Conservation (phyloP, 352 stramenopile species). For the Pythium vanterpoolii region DNA sequence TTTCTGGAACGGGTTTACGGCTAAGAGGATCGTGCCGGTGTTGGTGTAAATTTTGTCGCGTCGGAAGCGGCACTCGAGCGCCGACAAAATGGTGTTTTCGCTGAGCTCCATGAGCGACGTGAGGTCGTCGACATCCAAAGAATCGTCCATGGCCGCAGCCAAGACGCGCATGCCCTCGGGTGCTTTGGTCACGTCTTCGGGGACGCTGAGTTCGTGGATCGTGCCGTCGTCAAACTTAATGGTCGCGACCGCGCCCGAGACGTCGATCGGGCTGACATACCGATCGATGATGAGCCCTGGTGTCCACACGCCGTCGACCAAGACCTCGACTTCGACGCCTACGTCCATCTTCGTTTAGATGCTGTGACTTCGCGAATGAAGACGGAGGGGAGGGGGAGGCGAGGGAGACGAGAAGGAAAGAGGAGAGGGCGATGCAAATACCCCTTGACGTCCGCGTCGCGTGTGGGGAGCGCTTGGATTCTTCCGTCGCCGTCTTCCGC, state of each 20-base stretch:
- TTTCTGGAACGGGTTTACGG: conserved; percentile 84
- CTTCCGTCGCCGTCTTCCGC: conserved; percentile 9
- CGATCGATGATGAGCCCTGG: conserved; percentile 57
- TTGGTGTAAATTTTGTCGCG: conserved; percentile 86
- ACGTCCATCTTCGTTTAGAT: conserved; percentile 43
- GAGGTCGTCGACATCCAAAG: conserved; percentile 77
- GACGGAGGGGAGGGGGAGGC: neutral
- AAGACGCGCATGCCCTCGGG: conserved; percentile 31
- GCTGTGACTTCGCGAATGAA: conserved; percentile 3
- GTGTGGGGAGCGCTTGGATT: conserved; percentile 11
- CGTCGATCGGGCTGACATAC: conserved; percentile 55
- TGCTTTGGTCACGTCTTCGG: conserved; percentile 30
- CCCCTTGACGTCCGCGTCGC: neutral
- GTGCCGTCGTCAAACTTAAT: conserved; percentile 69
- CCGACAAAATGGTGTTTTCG: conserved; percentile 59
- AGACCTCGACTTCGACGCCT: conserved; percentile 60
- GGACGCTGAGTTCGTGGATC: conserved; percentile 40
- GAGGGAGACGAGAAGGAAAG: neutral
- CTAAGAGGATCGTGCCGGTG: conserved; percentile 74
- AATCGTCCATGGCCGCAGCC: conserved; percentile 8
- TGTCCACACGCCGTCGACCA: conserved; percentile 43
- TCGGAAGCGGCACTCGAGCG: conserved; percentile 66
- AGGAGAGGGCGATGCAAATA: neutral
- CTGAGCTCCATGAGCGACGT: conserved; percentile 78
- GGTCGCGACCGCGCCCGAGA: conserved; percentile 44